Percentiles rank a stretch among this genome's conserved stretches.
Evolutionary conservation across 2,329 filamentous ascomycete species (phyloP).

Genomic region (Tolypocladium pustulatum): DNA sequence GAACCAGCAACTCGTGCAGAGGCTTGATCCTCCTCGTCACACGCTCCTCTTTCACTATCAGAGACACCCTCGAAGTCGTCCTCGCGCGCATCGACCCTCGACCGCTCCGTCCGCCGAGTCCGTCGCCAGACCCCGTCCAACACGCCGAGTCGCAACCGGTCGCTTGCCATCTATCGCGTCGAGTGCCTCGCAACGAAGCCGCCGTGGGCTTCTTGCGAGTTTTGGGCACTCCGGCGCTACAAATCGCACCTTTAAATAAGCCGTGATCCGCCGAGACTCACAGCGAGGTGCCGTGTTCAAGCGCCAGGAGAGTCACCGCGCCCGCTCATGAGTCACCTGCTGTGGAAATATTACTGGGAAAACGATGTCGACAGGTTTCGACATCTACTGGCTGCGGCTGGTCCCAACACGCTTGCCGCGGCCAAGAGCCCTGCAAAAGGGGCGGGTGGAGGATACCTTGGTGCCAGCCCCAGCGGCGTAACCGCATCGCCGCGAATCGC

Average conservation of each 20-base stretch:
- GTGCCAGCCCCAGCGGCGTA: slow-evolving; percentile 29
- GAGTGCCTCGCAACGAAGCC: neutral
- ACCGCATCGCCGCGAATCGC: slow-evolving; percentile 39
- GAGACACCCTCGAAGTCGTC: neutral
- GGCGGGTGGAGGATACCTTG: slow-evolving; percentile 16
- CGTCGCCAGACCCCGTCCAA: neutral
- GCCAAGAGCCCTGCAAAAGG: slow-evolving; percentile 42
- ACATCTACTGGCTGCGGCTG: slow-evolving; percentile 69
- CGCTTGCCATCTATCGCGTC: neutral
- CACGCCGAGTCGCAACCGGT: neutral
- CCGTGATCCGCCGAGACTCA: slow-evolving; percentile 76
- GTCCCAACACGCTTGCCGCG: slow-evolving; percentile 42
- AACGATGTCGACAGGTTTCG: slow-evolving; percentile 95
- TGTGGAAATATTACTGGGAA: slow-evolving; percentile 96
- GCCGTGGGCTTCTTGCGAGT: neutral
- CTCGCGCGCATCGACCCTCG: slow-evolving; percentile 5
- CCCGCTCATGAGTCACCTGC: slow-evolving; percentile 78
- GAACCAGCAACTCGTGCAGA: neutral
- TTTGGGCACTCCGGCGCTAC: slow-evolving; percentile 19
- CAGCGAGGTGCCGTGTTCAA: slow-evolving; percentile 71
- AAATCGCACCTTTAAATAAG: slow-evolving; percentile 72
- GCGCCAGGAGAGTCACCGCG: slow-evolving; percentile 26
- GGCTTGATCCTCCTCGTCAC: neutral
- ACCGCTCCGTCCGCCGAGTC: neutral
- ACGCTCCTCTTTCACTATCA: no score